Conservation (phyloP, 306 rosid genomes). For the Crotalaria pallida region DNA sequence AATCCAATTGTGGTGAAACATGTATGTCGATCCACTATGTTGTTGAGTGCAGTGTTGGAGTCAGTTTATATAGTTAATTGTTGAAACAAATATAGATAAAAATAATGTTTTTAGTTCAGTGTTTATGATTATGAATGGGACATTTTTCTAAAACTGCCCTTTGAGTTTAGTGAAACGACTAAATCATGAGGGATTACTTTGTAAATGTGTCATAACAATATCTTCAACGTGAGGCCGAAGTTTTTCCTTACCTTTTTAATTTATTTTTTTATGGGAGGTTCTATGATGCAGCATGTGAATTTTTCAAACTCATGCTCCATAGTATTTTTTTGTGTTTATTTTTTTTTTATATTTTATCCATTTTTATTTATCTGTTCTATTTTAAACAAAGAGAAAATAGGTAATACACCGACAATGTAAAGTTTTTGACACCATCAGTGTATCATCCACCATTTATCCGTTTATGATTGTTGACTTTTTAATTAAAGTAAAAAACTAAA, state of each 20-base stretch:
- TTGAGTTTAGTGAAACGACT: not conserved
- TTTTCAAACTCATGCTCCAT: no score
- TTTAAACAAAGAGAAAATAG: no score
- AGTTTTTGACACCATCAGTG: no score
- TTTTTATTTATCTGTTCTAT: no score
- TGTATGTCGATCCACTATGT: not conserved
- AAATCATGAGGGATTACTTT: not conserved
- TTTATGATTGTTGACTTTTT: no score
- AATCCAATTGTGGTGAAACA: not conserved
- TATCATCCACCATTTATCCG: no score
- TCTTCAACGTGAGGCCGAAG: constrained; percentile 21
- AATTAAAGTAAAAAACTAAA: no score
- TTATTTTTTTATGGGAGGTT: no score
- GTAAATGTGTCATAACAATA: not conserved
- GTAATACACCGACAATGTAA: no score
- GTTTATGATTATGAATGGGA: not conserved
- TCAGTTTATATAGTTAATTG: constrained; percentile 30
- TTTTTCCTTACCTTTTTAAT: constrained; percentile 3
- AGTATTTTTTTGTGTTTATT: no score
- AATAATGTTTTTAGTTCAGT: not conserved
- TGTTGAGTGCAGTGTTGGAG: not conserved
- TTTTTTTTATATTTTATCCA: no score
- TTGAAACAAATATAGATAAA: not conserved
- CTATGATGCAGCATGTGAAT: no score
- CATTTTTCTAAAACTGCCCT: constrained; percentile 5